Percentiles rank a stretch among this genome's conserved stretches.
Evolutionary conservation across 495 filamentous ascomycete genomes (phyloP).

Genomic region (Amniculicola lignicola): DNA sequence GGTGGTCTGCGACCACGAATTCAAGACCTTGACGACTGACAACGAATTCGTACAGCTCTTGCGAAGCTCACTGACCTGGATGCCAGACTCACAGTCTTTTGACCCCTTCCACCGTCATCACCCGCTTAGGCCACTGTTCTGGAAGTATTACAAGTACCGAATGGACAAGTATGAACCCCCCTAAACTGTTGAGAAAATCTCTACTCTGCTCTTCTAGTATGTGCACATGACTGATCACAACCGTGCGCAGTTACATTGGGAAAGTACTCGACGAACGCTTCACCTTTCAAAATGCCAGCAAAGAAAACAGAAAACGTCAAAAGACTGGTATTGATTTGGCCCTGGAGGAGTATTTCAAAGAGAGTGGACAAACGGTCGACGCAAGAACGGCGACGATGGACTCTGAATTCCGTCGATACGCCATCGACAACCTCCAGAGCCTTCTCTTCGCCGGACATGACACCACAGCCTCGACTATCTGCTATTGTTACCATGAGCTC

Average conservation of each 20-base stretch:
- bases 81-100: constrained; percentile 19
- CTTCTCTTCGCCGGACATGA: constrained; percentile 51
- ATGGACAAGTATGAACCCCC: constrained; percentile 26
- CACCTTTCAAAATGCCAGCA: neutral
- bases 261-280: constrained; percentile 29
- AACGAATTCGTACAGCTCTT: constrained; percentile 19
- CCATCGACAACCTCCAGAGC: constrained; percentile 36
- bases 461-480: constrained; percentile 45
- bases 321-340: constrained; percentile 32
- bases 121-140: constrained; percentile 12
- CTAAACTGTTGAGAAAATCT: too few species aligned
- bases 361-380: constrained; percentile 17
- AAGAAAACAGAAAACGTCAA: neutral
- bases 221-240: too few species aligned
- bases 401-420: constrained; percentile 33
- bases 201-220: too few species aligned
- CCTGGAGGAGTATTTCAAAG: constrained; percentile 28
- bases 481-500: constrained; percentile 44
- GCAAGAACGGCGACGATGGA: constrained; percentile 18
- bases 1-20: constrained; percentile 23
- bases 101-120: constrained; percentile 22
- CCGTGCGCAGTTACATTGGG: too few species aligned
- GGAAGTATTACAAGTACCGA: constrained; percentile 14
- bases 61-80: constrained; percentile 15
- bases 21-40: constrained; percentile 7